Base-by-base conservation (phyloP, 495 filamentous ascomycete species). In the Penicillium robsamsonii region DNA sequence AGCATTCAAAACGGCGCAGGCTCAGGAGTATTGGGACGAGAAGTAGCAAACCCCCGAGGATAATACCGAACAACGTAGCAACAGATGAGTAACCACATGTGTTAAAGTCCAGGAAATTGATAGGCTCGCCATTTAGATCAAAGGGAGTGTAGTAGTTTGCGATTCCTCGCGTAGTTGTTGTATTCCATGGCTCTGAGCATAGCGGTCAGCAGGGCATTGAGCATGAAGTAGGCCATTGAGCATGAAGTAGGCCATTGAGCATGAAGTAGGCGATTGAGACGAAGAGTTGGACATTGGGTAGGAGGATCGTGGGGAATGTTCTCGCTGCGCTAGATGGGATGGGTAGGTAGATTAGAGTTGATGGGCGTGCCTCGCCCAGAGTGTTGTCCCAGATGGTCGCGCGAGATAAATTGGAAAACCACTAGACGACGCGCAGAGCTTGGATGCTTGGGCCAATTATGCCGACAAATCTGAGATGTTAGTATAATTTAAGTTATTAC, bases 261-360 rank as follows among this genome's bases (percentile, higher is more conserved):
- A n/a, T n/a, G 15, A 71, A 58, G 53, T 82, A 82, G 12, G 73
- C 46, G 6, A 78, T 56, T 3, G 75, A 75, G 12, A 82, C 53
- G 3, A 79, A 31, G 0, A 75, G 50, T 58, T 83, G 80, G 3
- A 61, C 35, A 55, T 83, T 81, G 9, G 30, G 30, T 31, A 31
- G 7, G 71, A 31, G 9, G 2, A 18, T 42, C 38, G 22, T 42
- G 38, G 17, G 5, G 17, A 42, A 42, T 18, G 9, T 42, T 17
- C 38, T 17, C 3, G 3, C 11, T 20, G 17, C 38, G 38, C 5
- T 7, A 9, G 17, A 2, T 10, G 17, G 38, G 9, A 7, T 22
- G 6, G 3, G 8, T 11, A 42, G 5, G 38, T 7, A 2, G 8
- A n/a, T 17, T 22, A 42, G n/a, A 42, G 17, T 42, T 17, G 5